These are phyloP conservation scores for Haplosporangium sp. DNA, from an alignment of 371 early-diverging fungal species.

Conservation along the genomic window DNA sequence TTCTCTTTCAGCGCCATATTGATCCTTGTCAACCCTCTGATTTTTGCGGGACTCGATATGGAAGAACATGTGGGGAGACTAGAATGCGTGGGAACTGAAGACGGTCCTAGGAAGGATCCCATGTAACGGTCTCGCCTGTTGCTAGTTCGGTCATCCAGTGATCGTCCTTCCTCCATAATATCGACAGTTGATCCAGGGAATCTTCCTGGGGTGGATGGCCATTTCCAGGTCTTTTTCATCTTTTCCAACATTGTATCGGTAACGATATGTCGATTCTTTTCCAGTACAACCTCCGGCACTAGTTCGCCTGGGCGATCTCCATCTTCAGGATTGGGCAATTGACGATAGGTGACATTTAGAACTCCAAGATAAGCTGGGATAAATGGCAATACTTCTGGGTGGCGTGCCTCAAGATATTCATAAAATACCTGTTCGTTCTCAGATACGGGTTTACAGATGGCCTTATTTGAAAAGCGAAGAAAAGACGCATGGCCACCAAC, in stretches of 20 bases:
- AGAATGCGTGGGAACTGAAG: conserved; percentile 44
- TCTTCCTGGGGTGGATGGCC: conserved; percentile 55
- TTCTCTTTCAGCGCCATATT: conserved; percentile 72
- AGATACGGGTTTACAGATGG: conserved; percentile 90
- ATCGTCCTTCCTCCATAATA: conserved; percentile 51
- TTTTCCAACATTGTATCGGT: conserved; percentile 71
- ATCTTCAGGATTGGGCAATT: conserved; percentile 52
- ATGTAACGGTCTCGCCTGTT: conserved; percentile 16
- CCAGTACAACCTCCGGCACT: conserved; percentile 80
- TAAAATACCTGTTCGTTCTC: conserved; percentile 89
- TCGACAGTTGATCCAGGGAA: conserved; percentile 55
- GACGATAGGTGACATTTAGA: conserved; percentile 89
- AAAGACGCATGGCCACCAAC: conserved; percentile 91
- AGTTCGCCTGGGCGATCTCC: conserved; percentile 46
- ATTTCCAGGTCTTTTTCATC: conserved; percentile 55
- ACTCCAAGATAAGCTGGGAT: conserved; percentile 93
- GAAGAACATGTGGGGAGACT: conserved; percentile 37
- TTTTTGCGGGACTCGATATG: conserved; percentile 34
- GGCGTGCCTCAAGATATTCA: conserved; percentile 82
- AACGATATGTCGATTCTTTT: conserved; percentile 83
- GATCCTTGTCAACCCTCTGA: conserved; percentile 56
- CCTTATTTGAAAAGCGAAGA: conserved; percentile 84
- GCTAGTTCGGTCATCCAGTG: conserved; percentile 24
- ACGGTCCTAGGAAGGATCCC: conserved; percentile 26
- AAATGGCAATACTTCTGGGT: conserved; percentile 87